phyloP scores from a whole-genome alignment of 345 rosid species.

The Schrenkiella parvula region DNA sequence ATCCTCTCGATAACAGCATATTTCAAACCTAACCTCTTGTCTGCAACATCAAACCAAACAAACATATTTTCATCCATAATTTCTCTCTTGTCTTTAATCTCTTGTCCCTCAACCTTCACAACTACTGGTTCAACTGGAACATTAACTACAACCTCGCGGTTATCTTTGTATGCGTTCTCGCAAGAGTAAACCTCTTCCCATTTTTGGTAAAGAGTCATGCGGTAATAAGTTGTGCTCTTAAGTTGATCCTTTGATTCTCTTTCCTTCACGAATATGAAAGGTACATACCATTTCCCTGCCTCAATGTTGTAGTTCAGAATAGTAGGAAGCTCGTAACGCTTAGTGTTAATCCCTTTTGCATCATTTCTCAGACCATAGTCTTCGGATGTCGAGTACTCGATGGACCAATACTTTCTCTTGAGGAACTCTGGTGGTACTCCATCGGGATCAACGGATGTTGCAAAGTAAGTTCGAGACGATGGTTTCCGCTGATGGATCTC shows the following conservation, averaged over 20 bases:
- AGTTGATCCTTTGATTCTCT: conserved; percentile 36
- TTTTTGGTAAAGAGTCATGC: conserved; percentile 50
- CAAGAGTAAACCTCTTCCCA: conserved; percentile 49
- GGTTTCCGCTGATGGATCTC: conserved; percentile 25
- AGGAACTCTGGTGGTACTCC: conserved; percentile 53
- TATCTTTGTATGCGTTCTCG: conserved; percentile 16
- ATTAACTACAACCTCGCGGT: conserved; percentile 26
- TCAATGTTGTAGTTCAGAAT: conserved; percentile 17
- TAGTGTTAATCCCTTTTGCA: conserved; percentile 47
- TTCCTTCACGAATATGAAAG: conserved; percentile 59
- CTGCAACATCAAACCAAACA: conserved; percentile 33
- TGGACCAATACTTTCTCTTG: conserved; percentile 45
- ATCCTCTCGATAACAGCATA: conserved; percentile 45
- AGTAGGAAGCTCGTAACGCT: conserved; percentile 42
- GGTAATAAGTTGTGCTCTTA: conserved; percentile 41
- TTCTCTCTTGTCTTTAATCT: background rate
- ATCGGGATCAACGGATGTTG: conserved; percentile 46
- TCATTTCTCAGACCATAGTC: conserved; percentile 40
- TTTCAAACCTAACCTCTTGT: conserved; percentile 42
- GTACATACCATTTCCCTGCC: conserved; percentile 70
- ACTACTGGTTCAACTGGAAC: conserved; percentile 35
- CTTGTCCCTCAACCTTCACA: conserved; percentile 32
- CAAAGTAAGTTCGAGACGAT: conserved; percentile 3
- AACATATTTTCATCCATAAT: conserved; percentile 33
- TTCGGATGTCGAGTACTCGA: conserved; percentile 16